A percentile compares a stretch with the other conserved stretches of the same genome.
Evolutionary conservation across 2,329 filamentous ascomycete species (phyloP).

Genomic region (Cordyceps pruinosa): DNA sequence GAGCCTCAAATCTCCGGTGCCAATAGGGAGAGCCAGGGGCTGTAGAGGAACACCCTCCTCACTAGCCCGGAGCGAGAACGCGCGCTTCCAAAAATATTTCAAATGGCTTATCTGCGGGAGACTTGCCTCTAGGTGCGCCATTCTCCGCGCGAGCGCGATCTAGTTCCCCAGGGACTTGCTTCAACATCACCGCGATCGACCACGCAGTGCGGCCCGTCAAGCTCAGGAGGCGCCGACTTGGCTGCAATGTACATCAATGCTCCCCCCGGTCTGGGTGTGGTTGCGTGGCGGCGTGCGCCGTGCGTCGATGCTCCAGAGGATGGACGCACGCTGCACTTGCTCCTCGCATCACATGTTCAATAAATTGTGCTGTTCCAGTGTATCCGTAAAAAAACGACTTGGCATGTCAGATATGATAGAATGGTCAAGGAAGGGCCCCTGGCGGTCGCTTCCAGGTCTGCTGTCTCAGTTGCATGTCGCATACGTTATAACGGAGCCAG

Average conservation of each 20-base stretch:
- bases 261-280: neutral
- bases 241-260: conserved; percentile 1
- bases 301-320: neutral
- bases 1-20: neutral
- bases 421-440: neutral
- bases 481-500: neutral
- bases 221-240: too few relatives aligned
- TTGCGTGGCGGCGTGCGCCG: neutral
- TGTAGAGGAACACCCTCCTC: too few relatives aligned
- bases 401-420: neutral
- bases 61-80: too few relatives aligned
- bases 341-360: neutral
- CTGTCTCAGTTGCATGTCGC: conserved; percentile 5
- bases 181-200: too few relatives aligned
- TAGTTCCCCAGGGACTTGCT: too few relatives aligned
- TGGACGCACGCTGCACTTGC: neutral
- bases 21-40: too few relatives aligned
- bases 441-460: neutral
- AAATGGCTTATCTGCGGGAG: too few relatives aligned
- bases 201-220: too few relatives aligned
- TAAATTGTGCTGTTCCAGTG: neutral
- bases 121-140: too few relatives aligned
- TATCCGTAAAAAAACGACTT: neutral
- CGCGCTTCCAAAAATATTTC: too few relatives aligned
- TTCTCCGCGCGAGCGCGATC: too few relatives aligned